Evolutionary conservation across 1,284 basidiomycete species (phyloP), one percentile per base, ranked within the genome.

Genomic region (Sporisorium graminicola): DNA sequence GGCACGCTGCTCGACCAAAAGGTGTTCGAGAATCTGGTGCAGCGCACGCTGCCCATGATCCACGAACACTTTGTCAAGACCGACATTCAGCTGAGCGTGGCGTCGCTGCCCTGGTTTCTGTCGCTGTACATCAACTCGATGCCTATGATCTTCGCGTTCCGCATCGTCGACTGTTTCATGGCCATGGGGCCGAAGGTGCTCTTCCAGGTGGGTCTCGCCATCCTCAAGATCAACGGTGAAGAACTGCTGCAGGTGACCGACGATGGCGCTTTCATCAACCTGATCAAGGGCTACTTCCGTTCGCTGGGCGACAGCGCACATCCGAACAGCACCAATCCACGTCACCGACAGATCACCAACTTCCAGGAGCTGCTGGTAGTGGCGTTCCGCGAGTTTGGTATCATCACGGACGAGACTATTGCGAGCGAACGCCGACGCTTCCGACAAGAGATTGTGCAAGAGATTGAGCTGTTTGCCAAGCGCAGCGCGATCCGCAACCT

Each of bases 111-210:
- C 13, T 99, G 97, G 97, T 99, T 99, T 88, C 87, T 99, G 79
- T 88, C 62, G 59, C 57, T 94, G 75, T 95, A 91, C 86, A 98
- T 99, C 87, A 98, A 98, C 87, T 96, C 94, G 81, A 98, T 99
- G 94, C 97, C 97, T 0, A 93, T 99, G 91, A 92, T 99, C 52
- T 99, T 99, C 84, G 96, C 97, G 0, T 99, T 98, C 89, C 91
- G 97, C 51, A 95, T 99, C 83, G 94, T 98, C 2, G 97, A 99
- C 86, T 99, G 97, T 86, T 97, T 99, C 87, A 93, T 99, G 88
- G 95, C 95, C 74, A 98, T 98, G 94, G 97, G 97, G 0, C 94
- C 96, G 2, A 98, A 95, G 82, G 97, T 99, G 14, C 88, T 99
- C 50, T 99, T 99, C 89, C 96, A 99, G 90, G 92, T 96, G 63